Evolutionary conservation across 2,329 filamentous ascomycete species (phyloP).

Genomic region (Aureobasidium sp.): DNA sequence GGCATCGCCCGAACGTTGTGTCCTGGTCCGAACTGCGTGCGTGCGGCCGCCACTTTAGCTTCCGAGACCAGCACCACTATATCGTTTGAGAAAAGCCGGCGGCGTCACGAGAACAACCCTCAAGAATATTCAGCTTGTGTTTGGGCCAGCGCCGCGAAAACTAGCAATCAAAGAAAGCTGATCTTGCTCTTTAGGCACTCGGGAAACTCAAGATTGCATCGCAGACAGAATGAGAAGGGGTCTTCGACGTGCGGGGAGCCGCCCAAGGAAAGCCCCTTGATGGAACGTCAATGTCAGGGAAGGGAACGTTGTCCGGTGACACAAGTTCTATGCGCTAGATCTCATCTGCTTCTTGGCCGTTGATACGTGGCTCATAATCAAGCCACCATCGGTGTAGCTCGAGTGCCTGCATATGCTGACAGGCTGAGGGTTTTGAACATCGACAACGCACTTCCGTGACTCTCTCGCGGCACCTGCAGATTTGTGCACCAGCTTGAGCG

Average conservation of each 20-base stretch:
- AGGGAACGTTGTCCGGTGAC: not conserved
- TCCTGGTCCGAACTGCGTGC: slow-evolving; percentile 1
- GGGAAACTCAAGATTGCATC: not conserved
- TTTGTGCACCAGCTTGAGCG: not conserved
- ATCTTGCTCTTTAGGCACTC: not conserved
- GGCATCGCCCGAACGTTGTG: not conserved
- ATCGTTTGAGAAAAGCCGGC: not conserved
- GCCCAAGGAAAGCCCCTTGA: not conserved
- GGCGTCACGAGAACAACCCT: not conserved
- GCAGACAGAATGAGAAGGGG: not conserved
- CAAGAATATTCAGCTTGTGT: not conserved
- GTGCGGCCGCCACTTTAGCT: slow-evolving; percentile 5
- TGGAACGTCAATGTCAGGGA: not conserved
- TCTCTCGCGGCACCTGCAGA: not conserved
- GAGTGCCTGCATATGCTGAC: slow-evolving; percentile 8
- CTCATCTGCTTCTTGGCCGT: slow-evolving; percentile 1
- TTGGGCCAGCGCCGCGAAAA: not conserved
- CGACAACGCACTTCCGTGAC: not conserved
- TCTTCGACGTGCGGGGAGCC: slow-evolving; percentile 1
- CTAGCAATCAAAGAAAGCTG: not conserved
- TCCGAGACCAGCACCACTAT: not conserved
- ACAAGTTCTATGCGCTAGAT: slow-evolving; percentile 2
- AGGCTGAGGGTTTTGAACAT: not conserved
- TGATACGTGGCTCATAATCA: not conserved
- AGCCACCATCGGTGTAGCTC: slow-evolving; percentile 9